phyloP scores from a whole-genome alignment of 768 basidiomycete species.

The Boletus subparvulus region DNA sequence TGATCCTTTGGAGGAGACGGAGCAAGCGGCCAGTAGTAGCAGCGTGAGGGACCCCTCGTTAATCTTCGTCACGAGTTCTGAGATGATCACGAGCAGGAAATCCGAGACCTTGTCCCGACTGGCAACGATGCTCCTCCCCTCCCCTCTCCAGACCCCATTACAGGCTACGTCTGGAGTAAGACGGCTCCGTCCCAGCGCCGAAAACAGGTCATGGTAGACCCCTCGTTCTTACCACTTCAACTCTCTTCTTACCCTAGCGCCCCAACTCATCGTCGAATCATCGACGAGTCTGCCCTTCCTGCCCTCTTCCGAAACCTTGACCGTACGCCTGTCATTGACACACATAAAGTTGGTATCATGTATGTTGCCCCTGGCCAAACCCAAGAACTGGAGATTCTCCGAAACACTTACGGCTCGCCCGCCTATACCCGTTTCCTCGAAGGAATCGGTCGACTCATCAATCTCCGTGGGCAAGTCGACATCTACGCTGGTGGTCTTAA shows the following conservation, averaged over 20 bases:
- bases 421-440: conserved; percentile 93
- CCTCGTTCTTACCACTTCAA: conserved; percentile 82
- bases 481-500: conserved; percentile 92
- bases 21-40: background rate
- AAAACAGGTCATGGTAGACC: conserved; percentile 83
- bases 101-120: conserved; percentile 11
- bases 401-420: conserved; percentile 90
- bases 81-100: conserved; percentile 21
- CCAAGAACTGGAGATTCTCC: conserved; percentile 80
- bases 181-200: conserved; percentile 86
- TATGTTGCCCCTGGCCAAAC: conserved; percentile 94
- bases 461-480: conserved; percentile 85
- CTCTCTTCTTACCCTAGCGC: conserved; percentile 69
- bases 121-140: conserved; percentile 15
- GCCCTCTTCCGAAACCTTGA: conserved; percentile 71
- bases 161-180: conserved; percentile 86
- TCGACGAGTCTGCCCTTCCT: conserved; percentile 55
- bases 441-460: conserved; percentile 84
- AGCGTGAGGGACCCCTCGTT: conserved; percentile 12
- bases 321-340: conserved; percentile 90
- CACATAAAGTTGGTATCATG: conserved; percentile 93
- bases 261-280: conserved; percentile 41
- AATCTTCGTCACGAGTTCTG: conserved; percentile 1
- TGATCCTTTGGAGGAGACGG: conserved; percentile 22
- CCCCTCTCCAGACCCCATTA: conserved; percentile 65